Conservation (phyloP, 2,329 filamentous ascomycete genomes). For the Botrytis medusae region DNA sequence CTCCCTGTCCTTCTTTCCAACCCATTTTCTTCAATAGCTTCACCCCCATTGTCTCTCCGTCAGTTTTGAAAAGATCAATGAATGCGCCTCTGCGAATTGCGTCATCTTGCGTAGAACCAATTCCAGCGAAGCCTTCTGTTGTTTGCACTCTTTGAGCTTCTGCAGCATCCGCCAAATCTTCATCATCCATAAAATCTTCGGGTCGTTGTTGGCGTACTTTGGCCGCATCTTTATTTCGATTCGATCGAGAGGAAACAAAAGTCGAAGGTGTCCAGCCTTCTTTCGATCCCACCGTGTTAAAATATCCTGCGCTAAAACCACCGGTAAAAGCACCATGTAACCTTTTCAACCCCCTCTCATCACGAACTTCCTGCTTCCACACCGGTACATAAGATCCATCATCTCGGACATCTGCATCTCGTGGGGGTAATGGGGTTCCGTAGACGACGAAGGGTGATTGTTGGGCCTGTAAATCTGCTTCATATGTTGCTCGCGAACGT, state of each 20-base stretch:
- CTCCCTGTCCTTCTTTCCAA: constrained; percentile 90
- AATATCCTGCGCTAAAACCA: constrained; percentile 96
- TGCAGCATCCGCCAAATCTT: constrained; percentile 84
- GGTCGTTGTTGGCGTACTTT: constrained; percentile 58
- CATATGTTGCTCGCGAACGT: constrained; percentile 75
- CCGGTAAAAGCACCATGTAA: constrained; percentile 96
- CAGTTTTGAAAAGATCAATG: constrained; percentile 68
- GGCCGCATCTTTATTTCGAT: constrained; percentile 68
- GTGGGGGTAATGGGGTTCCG: constrained; percentile 79
- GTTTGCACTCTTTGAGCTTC: constrained; percentile 76
- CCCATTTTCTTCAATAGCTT: constrained; percentile 90
- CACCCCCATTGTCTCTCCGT: constrained; percentile 82
- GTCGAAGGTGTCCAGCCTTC: constrained; percentile 94
- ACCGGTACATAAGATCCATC: constrained; percentile 89
- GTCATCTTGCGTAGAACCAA: constrained; percentile 67
- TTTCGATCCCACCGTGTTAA: constrained; percentile 97
- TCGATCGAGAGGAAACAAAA: constrained; percentile 85
- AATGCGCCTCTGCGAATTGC: constrained; percentile 52
- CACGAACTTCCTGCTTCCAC: constrained; percentile 98
- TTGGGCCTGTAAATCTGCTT: constrained; percentile 66
- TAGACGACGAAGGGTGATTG: constrained; percentile 75
- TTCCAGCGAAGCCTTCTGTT: constrained; percentile 68
- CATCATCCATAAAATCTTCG: constrained; percentile 98
- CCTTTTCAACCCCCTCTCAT: constrained; percentile 85
- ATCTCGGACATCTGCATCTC: constrained; percentile 75